Base-by-base conservation (phyloP, 1,139 yeast genomes). In the Protomyces gravidus region DNA sequence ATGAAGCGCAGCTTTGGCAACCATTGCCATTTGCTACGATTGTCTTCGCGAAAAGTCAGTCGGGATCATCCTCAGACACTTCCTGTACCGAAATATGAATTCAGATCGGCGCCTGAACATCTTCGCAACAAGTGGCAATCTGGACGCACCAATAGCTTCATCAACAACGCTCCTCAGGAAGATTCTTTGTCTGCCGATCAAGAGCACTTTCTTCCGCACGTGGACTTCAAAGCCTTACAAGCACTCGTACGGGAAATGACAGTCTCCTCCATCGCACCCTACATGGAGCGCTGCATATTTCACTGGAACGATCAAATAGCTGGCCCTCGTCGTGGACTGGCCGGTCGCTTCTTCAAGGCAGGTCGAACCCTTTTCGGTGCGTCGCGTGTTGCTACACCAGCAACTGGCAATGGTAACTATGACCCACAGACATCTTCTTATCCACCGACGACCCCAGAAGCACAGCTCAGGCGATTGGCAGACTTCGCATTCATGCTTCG, bases 401-500 rank as follows among this genome's bases (percentile, higher is more conserved):
- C 62, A 7, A 55, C 59, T 21, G 63, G 26, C 55, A 68, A 21
- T 23, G 67, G 69, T 19, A 70, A 70, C 59, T 76, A 69, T 62
- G 81, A 81, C 67, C 67, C 76, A 25, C 71, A 70, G n/a, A 78
- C 76, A 32, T 80, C 80, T 39, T 81, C 75, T 63, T 87, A 86
- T 69, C 74, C 78, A 59, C 80, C 80, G 52, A 73, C 82, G 1
- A 77, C 90, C 0, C 80, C 86, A 0, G 97, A 89, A 67, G 88
- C 89, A 66, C 78, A 81, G 51, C 77, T 89, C 33, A 75, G 97
- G 55, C 86, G 86, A 68, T 74, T 92, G 46, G 97, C 95, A 0
- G 98, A 92, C 71, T 89, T 95, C 89, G 83, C 92, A 5, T 81
- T 92, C 67, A 87, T 92, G 81, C 74, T 90, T 25, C 81, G 90